A percentile compares a stretch with the other conserved stretches of the same genome.
phyloP scores from a whole-genome alignment of 805 yeast genomes.

The Pichia exigua region DNA sequence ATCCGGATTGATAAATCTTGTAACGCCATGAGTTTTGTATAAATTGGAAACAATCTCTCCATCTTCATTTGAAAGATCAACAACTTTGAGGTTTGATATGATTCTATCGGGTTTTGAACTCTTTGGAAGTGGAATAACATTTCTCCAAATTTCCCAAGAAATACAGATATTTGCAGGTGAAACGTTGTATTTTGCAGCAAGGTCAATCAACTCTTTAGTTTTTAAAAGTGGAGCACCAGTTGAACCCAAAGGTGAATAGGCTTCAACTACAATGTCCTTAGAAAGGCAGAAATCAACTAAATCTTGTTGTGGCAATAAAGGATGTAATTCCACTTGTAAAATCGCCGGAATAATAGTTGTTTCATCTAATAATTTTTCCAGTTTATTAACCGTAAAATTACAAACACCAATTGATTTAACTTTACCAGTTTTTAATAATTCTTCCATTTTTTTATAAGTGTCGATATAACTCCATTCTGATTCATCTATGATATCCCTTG shows the following conservation, averaged over 20 bases:
- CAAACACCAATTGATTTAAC: constrained; percentile 72
- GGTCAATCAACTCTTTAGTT: constrained; percentile 33
- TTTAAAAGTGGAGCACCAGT: constrained; percentile 45
- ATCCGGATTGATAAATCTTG: constrained; percentile 10
- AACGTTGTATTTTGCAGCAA: constrained; percentile 39
- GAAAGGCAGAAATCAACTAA: constrained; percentile 44
- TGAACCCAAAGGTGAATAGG: constrained; percentile 75
- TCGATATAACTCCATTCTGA: constrained; percentile 36
- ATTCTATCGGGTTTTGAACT: constrained; percentile 28
- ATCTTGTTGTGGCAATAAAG: constrained; percentile 59
- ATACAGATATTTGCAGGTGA: constrained; percentile 45
- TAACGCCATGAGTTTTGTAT: not conserved
- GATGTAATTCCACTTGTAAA: constrained; percentile 74
- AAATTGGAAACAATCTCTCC: constrained; percentile 1
- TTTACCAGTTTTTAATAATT: constrained; percentile 44
- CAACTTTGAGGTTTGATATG: constrained; percentile 27
- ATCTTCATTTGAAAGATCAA: constrained; percentile 31
- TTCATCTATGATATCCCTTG: constrained; percentile 25
- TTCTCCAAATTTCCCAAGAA: constrained; percentile 53
- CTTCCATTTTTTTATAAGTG: constrained; percentile 63
- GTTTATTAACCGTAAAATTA: constrained; percentile 53
- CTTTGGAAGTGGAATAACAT: constrained; percentile 34
- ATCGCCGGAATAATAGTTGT: constrained; percentile 55
- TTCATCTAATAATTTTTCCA: constrained; percentile 46
- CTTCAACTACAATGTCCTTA: constrained; percentile 55